Percentiles rank a stretch among this genome's conserved stretches.
phyloP scores from a whole-genome alignment of 306 rosid genomes.

The Leucaena leucocephala region DNA sequence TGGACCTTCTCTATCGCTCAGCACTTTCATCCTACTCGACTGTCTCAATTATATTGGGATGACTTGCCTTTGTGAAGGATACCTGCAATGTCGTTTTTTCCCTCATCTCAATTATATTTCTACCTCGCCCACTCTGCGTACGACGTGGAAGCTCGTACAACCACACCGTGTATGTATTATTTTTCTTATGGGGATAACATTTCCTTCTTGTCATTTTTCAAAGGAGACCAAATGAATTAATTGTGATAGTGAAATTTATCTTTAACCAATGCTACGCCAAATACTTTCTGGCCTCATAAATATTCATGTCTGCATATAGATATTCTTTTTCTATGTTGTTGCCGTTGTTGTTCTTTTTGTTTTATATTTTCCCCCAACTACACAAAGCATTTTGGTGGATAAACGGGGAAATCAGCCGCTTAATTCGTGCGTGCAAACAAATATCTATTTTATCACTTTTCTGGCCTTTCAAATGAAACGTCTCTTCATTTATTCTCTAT shows the following conservation, averaged over 20 bases:
- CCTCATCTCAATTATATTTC: neutral
- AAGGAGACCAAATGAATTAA: constrained; percentile 39
- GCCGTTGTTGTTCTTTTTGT: neutral
- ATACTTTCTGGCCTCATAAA: constrained; percentile 42
- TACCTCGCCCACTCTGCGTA: neutral
- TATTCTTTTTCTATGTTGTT: neutral
- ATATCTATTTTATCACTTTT: neutral
- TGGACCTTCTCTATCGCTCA: neutral
- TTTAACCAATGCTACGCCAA: constrained; percentile 42
- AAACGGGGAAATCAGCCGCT: constrained; percentile 10
- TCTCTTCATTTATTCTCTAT: neutral
- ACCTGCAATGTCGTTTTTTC: neutral
- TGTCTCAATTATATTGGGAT: neutral
- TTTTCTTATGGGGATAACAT: neutral
- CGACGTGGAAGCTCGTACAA: constrained; percentile 40
- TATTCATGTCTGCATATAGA: neutral
- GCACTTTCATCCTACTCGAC: neutral
- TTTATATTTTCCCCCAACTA: neutral
- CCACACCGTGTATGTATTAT: constrained; percentile 23
- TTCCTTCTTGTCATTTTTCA: constrained; percentile 40
- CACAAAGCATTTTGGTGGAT: neutral
- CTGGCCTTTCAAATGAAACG: constrained; percentile 6
- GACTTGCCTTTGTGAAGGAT: neutral
- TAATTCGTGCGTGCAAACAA: constrained; percentile 6
- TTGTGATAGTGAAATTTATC: constrained; percentile 45